Base-by-base conservation (phyloP, 1,139 yeast genomes). In the Candida sp. region DNA sequence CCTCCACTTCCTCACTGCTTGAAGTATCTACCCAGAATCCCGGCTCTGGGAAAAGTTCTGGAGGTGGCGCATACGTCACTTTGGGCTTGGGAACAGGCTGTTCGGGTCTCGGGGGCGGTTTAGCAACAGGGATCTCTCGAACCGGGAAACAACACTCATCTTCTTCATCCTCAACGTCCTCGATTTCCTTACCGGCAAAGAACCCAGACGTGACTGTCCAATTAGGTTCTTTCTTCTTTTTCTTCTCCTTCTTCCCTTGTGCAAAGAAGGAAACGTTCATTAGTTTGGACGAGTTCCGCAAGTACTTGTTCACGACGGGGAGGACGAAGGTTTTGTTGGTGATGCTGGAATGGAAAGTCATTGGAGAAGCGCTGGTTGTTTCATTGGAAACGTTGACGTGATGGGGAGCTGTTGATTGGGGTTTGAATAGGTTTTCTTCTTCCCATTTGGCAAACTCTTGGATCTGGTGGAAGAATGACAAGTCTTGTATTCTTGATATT, bases 151-250 rank as follows among this genome's bases (percentile, higher is more conserved):
- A 35, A 35, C 31, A 12, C 28, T 42, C 44, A 37, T 45, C 46
- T 34, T 37, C 26, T 11, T 37, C 41, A 22, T 40, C 37, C 3
- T 17, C 17, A 17, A 17, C 17, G 17, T 17, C 17, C 17, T 34
- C 44, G 9, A 35, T 37, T 25, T 48, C 46, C 34, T 53, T 53
- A 28, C 49, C 49, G 5, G 55, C 55, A 44, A 50, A 53, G 8
- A 53, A 3, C 5, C 55, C 55, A 6, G 53, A 46, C 41, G 50
- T 53, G 28, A 53, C 26, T 37, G 52, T 46, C 55, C 55, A 53
- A 42, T 48, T 45, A 11, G 55, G 55, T 4, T 35, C 9, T 39
- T 46, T 46, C 26, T 23, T 9, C 12, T 23, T 22, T 17, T 17
- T 17, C 5, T 35, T 8, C 38, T 46, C 40, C 26, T 23, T 9